phyloP scores from a whole-genome alignment of 129 eudicot genomes.

The Ambrosia trifida region DNA sequence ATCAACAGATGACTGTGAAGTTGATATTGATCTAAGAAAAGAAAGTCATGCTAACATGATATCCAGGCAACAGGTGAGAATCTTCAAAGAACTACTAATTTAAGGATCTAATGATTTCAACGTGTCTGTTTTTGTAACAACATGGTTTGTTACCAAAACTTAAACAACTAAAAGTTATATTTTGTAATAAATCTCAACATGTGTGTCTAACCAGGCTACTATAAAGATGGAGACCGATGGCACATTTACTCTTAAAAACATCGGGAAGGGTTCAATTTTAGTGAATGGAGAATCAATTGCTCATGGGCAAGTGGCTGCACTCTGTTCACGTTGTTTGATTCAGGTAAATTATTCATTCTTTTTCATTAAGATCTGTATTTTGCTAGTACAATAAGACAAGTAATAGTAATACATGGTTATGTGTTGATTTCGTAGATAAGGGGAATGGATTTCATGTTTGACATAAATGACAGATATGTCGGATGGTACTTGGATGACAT shows the following conservation, averaged over 20 bases:
- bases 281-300: conserved; percentile 53
- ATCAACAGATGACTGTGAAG: conserved; percentile 73
- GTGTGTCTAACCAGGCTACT: conserved; percentile 50
- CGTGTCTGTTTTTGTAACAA: not conserved
- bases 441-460: conserved; percentile 80
- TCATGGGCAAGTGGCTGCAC: conserved; percentile 49
- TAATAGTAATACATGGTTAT: conserved; percentile 22
- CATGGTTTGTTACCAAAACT: not conserved
- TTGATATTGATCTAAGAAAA: conserved; percentile 86
- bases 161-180: not conserved
- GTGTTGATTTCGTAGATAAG: conserved; percentile 53
- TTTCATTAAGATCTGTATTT: not conserved
- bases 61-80: conserved; percentile 86
- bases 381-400: conserved; percentile 10
- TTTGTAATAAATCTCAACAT: not conserved
- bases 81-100: not conserved
- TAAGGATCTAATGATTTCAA: not conserved
- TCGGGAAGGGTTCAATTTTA: conserved; percentile 63
- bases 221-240: conserved; percentile 86
- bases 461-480: conserved; percentile 57
- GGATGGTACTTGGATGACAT: conserved; percentile 34
- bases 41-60: conserved; percentile 86
- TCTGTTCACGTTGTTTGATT: conserved; percentile 67
- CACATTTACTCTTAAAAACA: conserved; percentile 61
- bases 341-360: conserved; percentile 49